Conservation (phyloP, 495 filamentous ascomycete species). For the Podospora pseudoanserina region DNA sequence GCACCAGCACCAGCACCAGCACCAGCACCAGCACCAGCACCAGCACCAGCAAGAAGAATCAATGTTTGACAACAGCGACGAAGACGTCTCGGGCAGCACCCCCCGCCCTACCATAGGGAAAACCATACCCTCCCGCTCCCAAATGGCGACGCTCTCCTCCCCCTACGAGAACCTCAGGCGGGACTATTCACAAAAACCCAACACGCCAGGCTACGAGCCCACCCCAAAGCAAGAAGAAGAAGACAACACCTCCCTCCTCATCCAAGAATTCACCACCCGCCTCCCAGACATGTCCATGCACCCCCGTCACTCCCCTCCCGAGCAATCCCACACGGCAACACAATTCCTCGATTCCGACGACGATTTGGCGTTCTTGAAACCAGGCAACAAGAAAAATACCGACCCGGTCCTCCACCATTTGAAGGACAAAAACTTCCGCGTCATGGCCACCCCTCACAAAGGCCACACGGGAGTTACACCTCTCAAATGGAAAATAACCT, state of each 20-base stretch:
- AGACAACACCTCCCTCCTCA: slow-evolving; percentile 43
- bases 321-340: slow-evolving; percentile 40
- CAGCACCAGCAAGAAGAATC: slow-evolving; percentile 45
- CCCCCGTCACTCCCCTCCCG: slow-evolving; percentile 35
- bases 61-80: slow-evolving; percentile 48
- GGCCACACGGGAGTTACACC: slow-evolving; percentile 28
- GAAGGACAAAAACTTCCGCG: slow-evolving; percentile 87
- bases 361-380: not conserved
- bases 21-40: slow-evolving; percentile 9
- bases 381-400: slow-evolving; percentile 34
- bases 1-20: slow-evolving; percentile 19
- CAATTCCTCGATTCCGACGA: slow-evolving; percentile 32
- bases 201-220: slow-evolving; percentile 8
- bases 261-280: slow-evolving; percentile 40
- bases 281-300: slow-evolving; percentile 59
- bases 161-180: slow-evolving; percentile 63
- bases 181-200: slow-evolving; percentile 42
- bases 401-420: slow-evolving; percentile 84
- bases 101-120: slow-evolving; percentile 48
- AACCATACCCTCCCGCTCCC: slow-evolving; percentile 35
- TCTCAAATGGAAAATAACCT: slow-evolving; percentile 37
- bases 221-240: slow-evolving; percentile 20
- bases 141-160: slow-evolving; percentile 60
- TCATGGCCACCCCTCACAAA: slow-evolving; percentile 84
- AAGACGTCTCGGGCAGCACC: slow-evolving; percentile 51